Conservation (phyloP, 1,284 basidiomycete genomes). For the Peniophora sp. region DNA sequence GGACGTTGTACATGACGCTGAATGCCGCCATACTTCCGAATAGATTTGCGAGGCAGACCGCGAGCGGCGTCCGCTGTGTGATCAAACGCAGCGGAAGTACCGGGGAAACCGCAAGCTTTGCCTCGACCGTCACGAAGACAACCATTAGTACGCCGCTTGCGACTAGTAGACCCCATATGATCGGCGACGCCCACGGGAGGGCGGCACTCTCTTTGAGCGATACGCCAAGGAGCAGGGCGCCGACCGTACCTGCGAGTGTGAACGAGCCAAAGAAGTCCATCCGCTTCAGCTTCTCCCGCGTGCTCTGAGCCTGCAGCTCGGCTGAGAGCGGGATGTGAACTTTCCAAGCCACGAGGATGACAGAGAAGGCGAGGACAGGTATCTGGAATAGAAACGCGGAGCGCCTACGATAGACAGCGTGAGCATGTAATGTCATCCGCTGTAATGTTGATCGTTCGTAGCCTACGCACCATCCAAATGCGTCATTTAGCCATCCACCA, state of each 20-base stretch:
- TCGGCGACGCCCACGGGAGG: slow-evolving; percentile 65
- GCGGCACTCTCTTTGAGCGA: slow-evolving; percentile 80
- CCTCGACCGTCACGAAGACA: slow-evolving; percentile 70
- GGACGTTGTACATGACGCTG: slow-evolving; percentile 82
- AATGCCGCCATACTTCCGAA: slow-evolving; percentile 70
- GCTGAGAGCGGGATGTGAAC: slow-evolving; percentile 63
- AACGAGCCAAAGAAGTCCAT: slow-evolving; percentile 81
- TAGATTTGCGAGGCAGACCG: slow-evolving; percentile 77
- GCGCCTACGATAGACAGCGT: slow-evolving; percentile 36
- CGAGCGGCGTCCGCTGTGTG: slow-evolving; percentile 67
- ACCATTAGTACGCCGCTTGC: slow-evolving; percentile 45
- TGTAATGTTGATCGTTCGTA: background rate
- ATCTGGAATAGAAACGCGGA: slow-evolving; percentile 69
- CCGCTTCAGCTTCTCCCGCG: slow-evolving; percentile 59
- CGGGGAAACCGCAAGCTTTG: slow-evolving; percentile 66
- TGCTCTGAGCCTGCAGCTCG: slow-evolving; percentile 49
- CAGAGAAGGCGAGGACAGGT: slow-evolving; percentile 66
- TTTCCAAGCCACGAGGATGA: slow-evolving; percentile 61
- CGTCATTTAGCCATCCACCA: slow-evolving; percentile 82
- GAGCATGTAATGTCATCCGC: slow-evolving; percentile 12
- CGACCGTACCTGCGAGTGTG: slow-evolving; percentile 70
- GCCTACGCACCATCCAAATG: slow-evolving; percentile 62
- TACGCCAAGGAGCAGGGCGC: slow-evolving; percentile 67
- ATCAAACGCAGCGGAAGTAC: slow-evolving; percentile 81
- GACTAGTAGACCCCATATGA: slow-evolving; percentile 59